Percentiles rank a stretch among this genome's conserved stretches.
Evolutionary conservation across 2,329 filamentous ascomycete species (phyloP).

Genomic region (Thelonectria olida): DNA sequence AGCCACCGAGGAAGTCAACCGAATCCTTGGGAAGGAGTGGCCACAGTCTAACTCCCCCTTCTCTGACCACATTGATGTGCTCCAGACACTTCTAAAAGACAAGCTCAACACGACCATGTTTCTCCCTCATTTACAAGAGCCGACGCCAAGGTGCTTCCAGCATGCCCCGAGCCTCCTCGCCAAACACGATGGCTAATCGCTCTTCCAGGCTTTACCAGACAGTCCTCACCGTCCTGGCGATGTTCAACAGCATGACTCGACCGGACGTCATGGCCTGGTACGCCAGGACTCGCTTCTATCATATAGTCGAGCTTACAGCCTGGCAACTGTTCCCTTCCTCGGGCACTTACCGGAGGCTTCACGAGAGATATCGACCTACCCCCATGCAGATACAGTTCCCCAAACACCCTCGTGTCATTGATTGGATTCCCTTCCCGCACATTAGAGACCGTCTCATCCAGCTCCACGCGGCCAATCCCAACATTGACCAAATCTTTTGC

Average conservation of each 20-base stretch:
- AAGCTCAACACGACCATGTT: conserved; percentile 34
- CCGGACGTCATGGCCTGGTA: conserved; percentile 49
- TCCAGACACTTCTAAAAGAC: conserved; percentile 36
- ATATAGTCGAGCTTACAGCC: conserved; percentile 46
- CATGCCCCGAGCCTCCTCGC: not conserved
- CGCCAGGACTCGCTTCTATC: conserved; percentile 51
- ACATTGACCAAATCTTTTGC: conserved; percentile 45
- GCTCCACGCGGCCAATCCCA: conserved; percentile 43
- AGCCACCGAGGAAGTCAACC: conserved; percentile 32
- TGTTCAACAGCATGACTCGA: conserved; percentile 47
- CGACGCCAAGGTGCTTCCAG: conserved; percentile 26
- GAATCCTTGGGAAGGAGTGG: conserved; percentile 38
- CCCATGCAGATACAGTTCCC: conserved; percentile 32
- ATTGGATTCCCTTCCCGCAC: conserved; percentile 43
- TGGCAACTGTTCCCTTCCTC: conserved; percentile 45
- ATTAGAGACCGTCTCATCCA: conserved; percentile 43
- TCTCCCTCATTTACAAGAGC: conserved; percentile 20
- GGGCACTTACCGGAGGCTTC: conserved; percentile 38
- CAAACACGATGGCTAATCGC: not conserved
- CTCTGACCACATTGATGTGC: conserved; percentile 42
- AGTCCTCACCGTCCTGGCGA: conserved; percentile 43
- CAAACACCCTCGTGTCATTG: conserved; percentile 42
- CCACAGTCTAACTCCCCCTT: conserved; percentile 42
- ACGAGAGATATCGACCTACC: conserved; percentile 42
- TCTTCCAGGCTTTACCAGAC: conserved; percentile 37